Conservation (phyloP, 352 stramenopile genomes). For the Phytophthora hibernalis region DNA sequence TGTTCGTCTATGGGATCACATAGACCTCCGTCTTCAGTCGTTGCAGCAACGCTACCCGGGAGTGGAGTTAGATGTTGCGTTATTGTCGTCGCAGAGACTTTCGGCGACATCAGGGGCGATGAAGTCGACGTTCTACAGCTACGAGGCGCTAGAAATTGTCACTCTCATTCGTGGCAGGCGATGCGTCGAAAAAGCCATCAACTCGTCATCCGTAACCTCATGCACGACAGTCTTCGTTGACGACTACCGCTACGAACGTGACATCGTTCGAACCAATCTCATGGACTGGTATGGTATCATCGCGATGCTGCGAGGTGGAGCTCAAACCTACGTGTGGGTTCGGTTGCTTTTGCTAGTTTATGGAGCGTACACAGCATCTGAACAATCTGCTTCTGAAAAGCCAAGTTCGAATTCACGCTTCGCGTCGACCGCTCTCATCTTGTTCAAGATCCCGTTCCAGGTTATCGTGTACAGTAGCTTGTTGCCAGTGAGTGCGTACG, state of each 20-base stretch:
- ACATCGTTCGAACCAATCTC: slow-evolving; percentile 43
- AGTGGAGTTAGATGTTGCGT: slow-evolving; percentile 34
- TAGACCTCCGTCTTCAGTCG: slow-evolving; percentile 30
- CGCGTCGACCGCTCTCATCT: slow-evolving; percentile 15
- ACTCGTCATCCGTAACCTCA: neutral
- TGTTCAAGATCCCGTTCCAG: slow-evolving; percentile 59
- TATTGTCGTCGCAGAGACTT: slow-evolving; percentile 34
- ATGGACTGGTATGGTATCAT: slow-evolving; percentile 42
- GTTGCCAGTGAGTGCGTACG: slow-evolving; percentile 50
- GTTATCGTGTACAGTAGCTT: slow-evolving; percentile 59
- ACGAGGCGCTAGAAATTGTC: slow-evolving; percentile 40
- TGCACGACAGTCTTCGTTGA: slow-evolving; percentile 52
- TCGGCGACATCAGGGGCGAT: slow-evolving; percentile 17
- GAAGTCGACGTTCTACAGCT: slow-evolving; percentile 18
- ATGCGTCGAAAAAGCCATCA: slow-evolving; percentile 5
- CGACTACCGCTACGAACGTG: slow-evolving; percentile 65
- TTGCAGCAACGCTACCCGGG: slow-evolving; percentile 37
- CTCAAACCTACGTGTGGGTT: slow-evolving; percentile 59
- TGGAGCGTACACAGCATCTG: slow-evolving; percentile 6
- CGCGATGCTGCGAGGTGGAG: slow-evolving; percentile 37
- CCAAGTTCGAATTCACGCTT: slow-evolving; percentile 5
- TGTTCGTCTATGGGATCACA: slow-evolving; percentile 42
- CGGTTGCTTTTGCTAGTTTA: slow-evolving; percentile 36
- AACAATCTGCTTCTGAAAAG: neutral
- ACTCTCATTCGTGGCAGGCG: slow-evolving; percentile 41